Evolutionary conservation across 2,329 filamentous ascomycete species (phyloP), one percentile per base, ranked within the genome.

Genomic region (Colletotrichum siamense): DNA sequence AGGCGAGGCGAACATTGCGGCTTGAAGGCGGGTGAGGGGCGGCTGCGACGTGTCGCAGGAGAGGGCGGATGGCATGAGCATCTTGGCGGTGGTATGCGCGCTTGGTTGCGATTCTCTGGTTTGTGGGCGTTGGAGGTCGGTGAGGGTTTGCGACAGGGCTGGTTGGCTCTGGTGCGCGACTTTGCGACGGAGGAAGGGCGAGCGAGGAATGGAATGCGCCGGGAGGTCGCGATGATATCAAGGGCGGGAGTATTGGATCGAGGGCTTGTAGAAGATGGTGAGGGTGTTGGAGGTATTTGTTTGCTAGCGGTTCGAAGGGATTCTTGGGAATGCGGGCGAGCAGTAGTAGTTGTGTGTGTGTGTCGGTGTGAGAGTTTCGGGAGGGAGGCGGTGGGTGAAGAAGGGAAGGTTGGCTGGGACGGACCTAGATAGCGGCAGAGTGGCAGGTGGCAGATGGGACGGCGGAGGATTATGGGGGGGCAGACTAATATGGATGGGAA

Each of bases 11-110:
- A 92, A 89, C 81, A 90, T 86, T 61, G 88, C 82, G 34, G 87
- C 81, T 78, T 88, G 87, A 8, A 88, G 87, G 78, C 87, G 88
- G 63, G 86, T 85, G 79, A 84, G 82, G 62, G 84, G 84, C 72
- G 86, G 81, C 75, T 87, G 88, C 86, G 89, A 88, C 81, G 88
- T 82, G 82, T 92, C 91, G 89, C 91, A 92, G 34, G 89, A 85
- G 61, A 92, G 83, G 44, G 91, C 89, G 34, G 91, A 92, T 24
- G 91, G 91, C 77, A 92, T 88, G 75, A 92, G 84, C 91, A 93
- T 93, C 26, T 78, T 86, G 78, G 67, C 65, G 73, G 34, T 34
- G 49, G 73, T 36, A 61, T 69, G 61, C 28, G 72, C 22, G 44
- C 44, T n/a, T 69, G 9, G 39, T 55, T 16, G 36, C 15, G 44